These are phyloP conservation scores for Neofusicoccum ribis DNA, from an alignment of 2,329 filamentous ascomycete genomes.

Conservation along the genomic window DNA sequence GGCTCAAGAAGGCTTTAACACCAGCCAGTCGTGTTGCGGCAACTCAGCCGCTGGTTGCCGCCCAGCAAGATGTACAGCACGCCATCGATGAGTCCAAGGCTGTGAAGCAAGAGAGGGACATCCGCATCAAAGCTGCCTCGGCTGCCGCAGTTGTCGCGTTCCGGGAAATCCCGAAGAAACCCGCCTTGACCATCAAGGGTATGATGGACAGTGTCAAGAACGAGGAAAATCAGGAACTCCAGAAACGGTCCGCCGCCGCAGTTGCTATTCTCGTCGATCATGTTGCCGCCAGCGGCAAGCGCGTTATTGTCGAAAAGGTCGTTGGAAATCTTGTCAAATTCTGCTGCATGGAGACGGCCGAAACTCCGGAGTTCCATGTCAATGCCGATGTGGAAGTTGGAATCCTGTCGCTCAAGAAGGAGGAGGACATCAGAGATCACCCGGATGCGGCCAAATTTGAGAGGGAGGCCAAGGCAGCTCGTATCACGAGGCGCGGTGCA, in stretches of 20 bases:
- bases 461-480: constrained; percentile 81
- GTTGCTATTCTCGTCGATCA: constrained; percentile 83
- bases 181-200: constrained; percentile 86
- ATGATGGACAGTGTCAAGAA: constrained; percentile 98
- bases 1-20: constrained; percentile 82
- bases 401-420: constrained; percentile 92
- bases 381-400: constrained; percentile 76
- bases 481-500: constrained; percentile 86
- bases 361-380: constrained; percentile 90
- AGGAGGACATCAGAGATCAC: constrained; percentile 93
- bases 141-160: constrained; percentile 89
- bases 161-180: constrained; percentile 86
- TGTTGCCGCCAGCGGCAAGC: constrained; percentile 76
- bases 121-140: constrained; percentile 81
- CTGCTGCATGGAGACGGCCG: constrained; percentile 94
- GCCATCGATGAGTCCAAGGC: constrained; percentile 78
- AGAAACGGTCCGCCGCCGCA: constrained; percentile 80
- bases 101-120: constrained; percentile 78
- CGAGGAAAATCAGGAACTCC: constrained; percentile 87
- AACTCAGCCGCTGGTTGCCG: constrained; percentile 74
- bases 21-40: constrained; percentile 86
- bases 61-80: constrained; percentile 66
- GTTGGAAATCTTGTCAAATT: constrained; percentile 96
- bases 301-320: constrained; percentile 89
- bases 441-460: constrained; percentile 89